Percentiles rank a stretch among this genome's conserved stretches.
These are phyloP conservation scores for Boletus subparvulus DNA, from an alignment of 768 basidiomycete species.

Conservation along the genomic window DNA sequence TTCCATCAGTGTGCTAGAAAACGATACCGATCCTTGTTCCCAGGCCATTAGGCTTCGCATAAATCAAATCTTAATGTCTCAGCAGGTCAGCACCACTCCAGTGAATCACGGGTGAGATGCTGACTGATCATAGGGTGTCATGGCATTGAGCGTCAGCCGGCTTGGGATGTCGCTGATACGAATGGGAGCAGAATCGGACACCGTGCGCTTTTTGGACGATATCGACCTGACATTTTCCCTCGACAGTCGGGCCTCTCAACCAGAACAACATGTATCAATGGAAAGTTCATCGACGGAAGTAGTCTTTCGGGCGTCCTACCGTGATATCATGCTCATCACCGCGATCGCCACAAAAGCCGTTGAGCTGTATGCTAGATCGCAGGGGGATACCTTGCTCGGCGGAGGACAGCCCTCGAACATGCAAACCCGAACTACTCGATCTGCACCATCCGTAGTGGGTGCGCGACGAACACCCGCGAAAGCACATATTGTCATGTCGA, in stretches of 20 bases:
- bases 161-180: slow-evolving; percentile 92
- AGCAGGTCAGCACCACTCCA: slow-evolving; percentile 64
- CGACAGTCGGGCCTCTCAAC: slow-evolving; percentile 74
- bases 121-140: slow-evolving; percentile 57
- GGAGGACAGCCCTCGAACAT: slow-evolving; percentile 9
- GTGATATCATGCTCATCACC: slow-evolving; percentile 88
- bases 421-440: slow-evolving; percentile 1
- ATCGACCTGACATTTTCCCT: slow-evolving; percentile 84
- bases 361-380: slow-evolving; percentile 61
- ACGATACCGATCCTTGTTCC: slow-evolving; percentile 73
- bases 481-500: slow-evolving; percentile 60
- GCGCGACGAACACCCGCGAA: slow-evolving; percentile 25
- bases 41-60: slow-evolving; percentile 88
- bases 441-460: slow-evolving; percentile 3
- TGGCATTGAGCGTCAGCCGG: slow-evolving; percentile 74
- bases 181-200: slow-evolving; percentile 83
- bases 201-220: slow-evolving; percentile 90
- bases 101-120: neutral
- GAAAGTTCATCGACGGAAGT: slow-evolving; percentile 82
- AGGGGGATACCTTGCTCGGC: slow-evolving; percentile 19
- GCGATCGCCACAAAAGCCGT: slow-evolving; percentile 85
- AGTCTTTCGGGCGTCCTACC: slow-evolving; percentile 91
- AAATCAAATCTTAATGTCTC: slow-evolving; percentile 81
- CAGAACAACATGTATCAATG: slow-evolving; percentile 75
- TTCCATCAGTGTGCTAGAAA: slow-evolving; percentile 83